Base-by-base conservation (phyloP, 116 monocot species). In the Phalaenopsis hybrid region DNA sequence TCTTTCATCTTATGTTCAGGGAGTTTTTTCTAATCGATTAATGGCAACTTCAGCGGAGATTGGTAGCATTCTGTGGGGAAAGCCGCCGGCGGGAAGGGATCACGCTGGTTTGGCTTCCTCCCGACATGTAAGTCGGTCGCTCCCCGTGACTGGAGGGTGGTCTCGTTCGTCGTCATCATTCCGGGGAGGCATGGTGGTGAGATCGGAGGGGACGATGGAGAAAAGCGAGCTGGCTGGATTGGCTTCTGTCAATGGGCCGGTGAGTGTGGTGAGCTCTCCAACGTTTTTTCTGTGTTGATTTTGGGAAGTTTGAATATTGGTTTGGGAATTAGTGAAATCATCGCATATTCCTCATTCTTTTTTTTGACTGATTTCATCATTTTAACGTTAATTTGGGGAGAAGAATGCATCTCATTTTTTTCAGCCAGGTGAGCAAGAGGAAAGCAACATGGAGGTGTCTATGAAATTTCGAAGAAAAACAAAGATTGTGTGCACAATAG, bases 401-500 rank as follows among this genome's bases (percentile, higher is more conserved):
- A 23, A 50, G 34, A 79, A 65, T 23, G 57, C 49, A 28, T 50
- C 44, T 6, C 18, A 8, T 67, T 43, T 52, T 13, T 12, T 12
- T 72, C 55, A 72, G 20, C 81, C 75, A 52, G 44, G 55, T 15
- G 78, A 72, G 50, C 77, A 25, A 20, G 25, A 44, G 7, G 17
- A 25, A 58, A 33, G 13, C 16, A 61, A 76, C 33, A 63, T 21
- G 20, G 46, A 28, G 21, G 74, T 52, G 12, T 2, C 28, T 57
- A 20, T 59, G 65, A 61, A 51, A 68, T 25, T 50, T 48, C 61
- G 57, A 76, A 86, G 83, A 75, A 80, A 87, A 84, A 87, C 87
- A 48, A 84, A 87, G 72, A 87, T 87, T 68, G 84, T 87, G 23
- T 80, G 83, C 67, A 86, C 83, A 57, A 83, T 86, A 69, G 86